Base-by-base conservation (phyloP, 1,284 basidiomycete genomes). In the Malassezia sympodialis region DNA sequence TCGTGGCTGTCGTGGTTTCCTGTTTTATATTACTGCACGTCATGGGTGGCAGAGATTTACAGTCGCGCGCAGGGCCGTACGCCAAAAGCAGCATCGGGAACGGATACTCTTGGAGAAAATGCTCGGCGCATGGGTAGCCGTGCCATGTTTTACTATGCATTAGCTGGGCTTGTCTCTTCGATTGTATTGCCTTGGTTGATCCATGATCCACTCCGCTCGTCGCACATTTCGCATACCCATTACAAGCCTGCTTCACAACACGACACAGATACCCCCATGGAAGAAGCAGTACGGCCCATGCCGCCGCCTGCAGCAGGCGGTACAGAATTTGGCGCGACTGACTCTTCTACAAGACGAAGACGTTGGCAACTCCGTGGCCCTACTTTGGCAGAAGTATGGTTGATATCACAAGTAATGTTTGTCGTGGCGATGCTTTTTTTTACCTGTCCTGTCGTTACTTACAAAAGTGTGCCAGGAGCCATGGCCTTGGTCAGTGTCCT, bases 81-180 rank as follows among this genome's bases (percentile, higher is more conserved):
- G 37, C 51, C 56, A 37, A 57, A 57, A 15, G 43, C 58, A 58
- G 46, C 58, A 37, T 43, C 30, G 26, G 17, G 27, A 23, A 26
- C 32, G 26, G 60, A 63, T 23, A 52, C 57, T n/a, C 49, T 66
- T 21, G 62, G 59, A 24, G 66, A 68, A 10, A 82, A 86, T 66
- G 84, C 86, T 0, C 88, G 86, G 0, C 82, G 90, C 3, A 80
- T 86, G 2, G 91, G 90, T 17, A 84, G 88, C 1, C 81, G 85
- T 17, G 88, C 90, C 0, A 78, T 94, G 48, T 84, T 94, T 69
- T 83, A 81, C 66, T 84, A 84, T 44, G 80, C 89, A 0, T 47
- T 89, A 11, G 76, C 91, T 10, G 81, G 85, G 3, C 80, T 96
- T 11, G 61, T 78, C 8, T 79, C 83, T 11, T 90, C 87, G 52